Evolutionary conservation across 2,329 filamentous ascomycete species (phyloP).

Genomic region (Stachybotrys chartarum): DNA sequence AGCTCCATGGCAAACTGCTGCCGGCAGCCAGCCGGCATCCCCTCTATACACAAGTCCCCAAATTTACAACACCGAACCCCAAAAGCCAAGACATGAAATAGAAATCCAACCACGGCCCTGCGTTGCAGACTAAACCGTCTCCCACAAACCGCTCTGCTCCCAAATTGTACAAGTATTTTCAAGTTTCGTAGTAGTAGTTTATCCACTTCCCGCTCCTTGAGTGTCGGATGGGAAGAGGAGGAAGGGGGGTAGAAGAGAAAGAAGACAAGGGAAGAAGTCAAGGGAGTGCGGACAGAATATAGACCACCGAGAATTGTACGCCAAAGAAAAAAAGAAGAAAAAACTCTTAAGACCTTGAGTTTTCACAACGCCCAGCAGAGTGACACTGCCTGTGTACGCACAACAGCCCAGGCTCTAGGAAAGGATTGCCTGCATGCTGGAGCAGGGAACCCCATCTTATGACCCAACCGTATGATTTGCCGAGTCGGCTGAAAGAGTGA

Average conservation of each 20-base stretch:
- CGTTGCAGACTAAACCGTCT: background rate
- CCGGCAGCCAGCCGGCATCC: background rate
- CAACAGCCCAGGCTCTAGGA: too few relatives aligned
- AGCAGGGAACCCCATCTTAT: background rate
- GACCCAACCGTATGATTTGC: background rate
- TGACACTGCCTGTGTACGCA: too few relatives aligned
- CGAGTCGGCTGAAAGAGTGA: constrained; percentile 10
- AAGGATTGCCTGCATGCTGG: too few relatives aligned
- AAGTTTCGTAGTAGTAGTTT: background rate
- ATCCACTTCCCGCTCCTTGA: background rate
- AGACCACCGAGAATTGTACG: background rate
- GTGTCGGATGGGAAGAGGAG: background rate
- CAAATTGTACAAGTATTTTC: background rate
- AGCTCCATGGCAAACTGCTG: background rate
- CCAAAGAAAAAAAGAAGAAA: background rate
- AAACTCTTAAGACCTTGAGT: too few relatives aligned
- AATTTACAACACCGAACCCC: background rate
- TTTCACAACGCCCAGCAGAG: too few relatives aligned
- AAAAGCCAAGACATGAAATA: background rate
- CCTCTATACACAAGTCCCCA: background rate
- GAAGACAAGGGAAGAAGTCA: background rate
- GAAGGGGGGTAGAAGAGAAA: background rate
- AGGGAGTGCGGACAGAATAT: background rate
- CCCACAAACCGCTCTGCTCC: background rate
- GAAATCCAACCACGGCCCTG: background rate